Evolutionary conservation across 805 yeast species (phyloP).

Genomic region (Brettanomyces nanus): DNA sequence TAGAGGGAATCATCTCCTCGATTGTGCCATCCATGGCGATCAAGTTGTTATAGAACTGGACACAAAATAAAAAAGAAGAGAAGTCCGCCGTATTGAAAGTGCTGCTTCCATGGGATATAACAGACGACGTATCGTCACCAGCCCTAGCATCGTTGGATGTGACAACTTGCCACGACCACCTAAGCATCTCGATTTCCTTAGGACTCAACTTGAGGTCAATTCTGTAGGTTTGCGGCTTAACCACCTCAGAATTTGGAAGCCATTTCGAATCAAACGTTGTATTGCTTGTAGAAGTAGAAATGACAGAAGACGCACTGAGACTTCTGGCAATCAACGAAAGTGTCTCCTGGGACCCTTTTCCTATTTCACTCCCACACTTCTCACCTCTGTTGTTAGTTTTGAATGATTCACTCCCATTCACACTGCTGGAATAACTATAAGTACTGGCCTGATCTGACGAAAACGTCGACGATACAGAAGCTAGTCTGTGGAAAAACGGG

Average conservation of each 20-base stretch:
- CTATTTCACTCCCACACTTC: not conserved
- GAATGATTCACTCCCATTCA: not conserved
- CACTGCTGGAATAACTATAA: slow-evolving; percentile 3
- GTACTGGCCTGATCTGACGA: slow-evolving; percentile 3
- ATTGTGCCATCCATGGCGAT: slow-evolving; percentile 52
- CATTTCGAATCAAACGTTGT: slow-evolving; percentile 25
- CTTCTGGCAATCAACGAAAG: slow-evolving; percentile 16
- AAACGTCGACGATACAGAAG: slow-evolving; percentile 1
- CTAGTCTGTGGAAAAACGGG: slow-evolving; percentile 1
- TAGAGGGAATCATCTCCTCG: slow-evolving; percentile 62
- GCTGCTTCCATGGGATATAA: not conserved
- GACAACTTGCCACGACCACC: slow-evolving; percentile 40
- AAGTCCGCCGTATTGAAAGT: slow-evolving; percentile 25
- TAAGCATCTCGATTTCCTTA: slow-evolving; percentile 35
- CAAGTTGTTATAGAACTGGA: slow-evolving; percentile 68
- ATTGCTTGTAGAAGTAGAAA: slow-evolving; percentile 20
- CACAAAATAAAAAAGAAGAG: slow-evolving; percentile 58
- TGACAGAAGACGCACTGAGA: slow-evolving; percentile 19
- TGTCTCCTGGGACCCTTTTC: slow-evolving; percentile 9
- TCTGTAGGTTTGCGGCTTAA: slow-evolving; percentile 17
- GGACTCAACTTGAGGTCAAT: slow-evolving; percentile 20
- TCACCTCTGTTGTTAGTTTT: not conserved
- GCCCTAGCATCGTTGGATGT: slow-evolving; percentile 11
- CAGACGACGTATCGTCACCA: not conserved
- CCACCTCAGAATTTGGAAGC: slow-evolving; percentile 26